These are phyloP conservation scores for Gynostemma pentaphyllum DNA, from an alignment of 306 rosid species.

Conservation along the genomic window DNA sequence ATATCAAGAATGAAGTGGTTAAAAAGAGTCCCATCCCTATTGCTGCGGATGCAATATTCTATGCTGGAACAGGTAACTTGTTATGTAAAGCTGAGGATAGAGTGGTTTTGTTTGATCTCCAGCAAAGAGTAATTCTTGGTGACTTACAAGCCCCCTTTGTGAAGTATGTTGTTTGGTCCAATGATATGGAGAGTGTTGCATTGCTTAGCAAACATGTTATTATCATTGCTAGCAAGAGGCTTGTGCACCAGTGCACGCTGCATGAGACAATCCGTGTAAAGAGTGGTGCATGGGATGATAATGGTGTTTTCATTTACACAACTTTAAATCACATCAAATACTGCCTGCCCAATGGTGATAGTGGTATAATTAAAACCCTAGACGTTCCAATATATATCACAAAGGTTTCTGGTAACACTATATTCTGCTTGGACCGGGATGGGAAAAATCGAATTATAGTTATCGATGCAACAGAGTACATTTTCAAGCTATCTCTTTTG, in stretches of 20 bases:
- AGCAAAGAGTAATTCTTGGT: constrained; percentile 65
- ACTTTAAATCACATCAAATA: constrained; percentile 84
- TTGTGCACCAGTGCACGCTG: constrained; percentile 86
- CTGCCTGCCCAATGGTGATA: constrained; percentile 87
- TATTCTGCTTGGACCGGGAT: constrained; percentile 88
- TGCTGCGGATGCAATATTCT: constrained; percentile 71
- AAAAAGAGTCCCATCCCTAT: constrained; percentile 65
- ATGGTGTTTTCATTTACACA: constrained; percentile 81
- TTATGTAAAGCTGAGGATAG: constrained; percentile 80
- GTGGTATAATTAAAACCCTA: constrained; percentile 78
- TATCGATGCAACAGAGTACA: constrained; percentile 77
- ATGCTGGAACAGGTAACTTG: constrained; percentile 80
- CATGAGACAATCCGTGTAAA: constrained; percentile 95
- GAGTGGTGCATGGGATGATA: constrained; percentile 97
- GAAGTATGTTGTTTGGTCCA: constrained; percentile 83
- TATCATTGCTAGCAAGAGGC: constrained; percentile 72
- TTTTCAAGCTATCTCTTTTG: constrained; percentile 68
- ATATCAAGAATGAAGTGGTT: constrained; percentile 58
- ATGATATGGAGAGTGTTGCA: constrained; percentile 79
- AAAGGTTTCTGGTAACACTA: constrained; percentile 61
- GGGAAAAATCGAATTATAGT: constrained; percentile 61
- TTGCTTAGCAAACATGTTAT: constrained; percentile 92
- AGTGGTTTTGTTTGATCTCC: constrained; percentile 72
- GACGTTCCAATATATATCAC: constrained; percentile 87
- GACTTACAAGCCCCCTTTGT: constrained; percentile 80